phyloP scores from a whole-genome alignment of 768 basidiomycete genomes.

The Suillus lakei region DNA sequence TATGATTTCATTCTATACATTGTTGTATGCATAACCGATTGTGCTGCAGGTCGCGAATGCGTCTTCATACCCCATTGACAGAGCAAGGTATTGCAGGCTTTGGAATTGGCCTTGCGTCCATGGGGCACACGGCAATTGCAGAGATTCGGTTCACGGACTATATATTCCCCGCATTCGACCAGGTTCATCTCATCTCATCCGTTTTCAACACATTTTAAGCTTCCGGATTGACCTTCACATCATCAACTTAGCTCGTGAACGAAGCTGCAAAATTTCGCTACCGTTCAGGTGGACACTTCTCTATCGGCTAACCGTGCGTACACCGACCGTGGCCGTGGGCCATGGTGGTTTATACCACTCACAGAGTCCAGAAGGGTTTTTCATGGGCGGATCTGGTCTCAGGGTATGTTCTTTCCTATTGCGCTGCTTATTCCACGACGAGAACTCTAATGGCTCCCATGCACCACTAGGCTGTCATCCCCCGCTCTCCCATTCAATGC shows the following conservation, averaged over 20 bases:
- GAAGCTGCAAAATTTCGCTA: conserved; percentile 95
- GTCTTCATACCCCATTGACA: conserved; percentile 93
- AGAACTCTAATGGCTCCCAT: neutral
- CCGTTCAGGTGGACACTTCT: conserved; percentile 83
- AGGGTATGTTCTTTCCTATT: conserved; percentile 63
- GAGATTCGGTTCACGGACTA: conserved; percentile 94
- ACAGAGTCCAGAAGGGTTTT: conserved; percentile 95
- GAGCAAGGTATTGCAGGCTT: conserved; percentile 96
- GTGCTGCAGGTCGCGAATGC: conserved; percentile 77
- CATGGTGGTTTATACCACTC: conserved; percentile 97
- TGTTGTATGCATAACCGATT: conserved; percentile 3
- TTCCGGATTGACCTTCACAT: neutral
- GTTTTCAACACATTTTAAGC: conserved; percentile 1
- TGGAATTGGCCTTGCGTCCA: conserved; percentile 87
- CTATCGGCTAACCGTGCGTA: conserved; percentile 84
- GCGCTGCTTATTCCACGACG: neutral
- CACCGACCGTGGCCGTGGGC: conserved; percentile 88
- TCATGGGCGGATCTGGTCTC: conserved; percentile 87
- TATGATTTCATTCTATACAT: conserved; percentile 58
- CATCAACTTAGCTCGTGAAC: conserved; percentile 73
- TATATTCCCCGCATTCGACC: conserved; percentile 94
- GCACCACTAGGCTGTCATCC: conserved; percentile 70
- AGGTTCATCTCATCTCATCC: conserved; percentile 48
- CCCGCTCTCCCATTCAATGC: conserved; percentile 94
- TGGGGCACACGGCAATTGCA: conserved; percentile 94